phyloP scores from a whole-genome alignment of 2,329 filamentous ascomycete species.

The Fusarium sp. region DNA sequence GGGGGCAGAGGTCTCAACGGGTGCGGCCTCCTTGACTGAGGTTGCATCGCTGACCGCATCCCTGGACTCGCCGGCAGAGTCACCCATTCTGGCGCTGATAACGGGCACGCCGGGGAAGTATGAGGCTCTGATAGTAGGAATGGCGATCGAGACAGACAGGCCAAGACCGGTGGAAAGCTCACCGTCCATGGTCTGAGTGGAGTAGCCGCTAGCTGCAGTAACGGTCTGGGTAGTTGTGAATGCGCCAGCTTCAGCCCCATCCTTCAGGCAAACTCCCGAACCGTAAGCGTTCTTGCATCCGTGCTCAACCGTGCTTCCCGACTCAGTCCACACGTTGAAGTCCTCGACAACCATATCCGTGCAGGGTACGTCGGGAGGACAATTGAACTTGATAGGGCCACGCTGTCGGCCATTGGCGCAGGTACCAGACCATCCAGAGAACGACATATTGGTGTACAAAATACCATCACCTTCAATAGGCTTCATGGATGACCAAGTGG shows the following conservation, averaged over 20 bases:
- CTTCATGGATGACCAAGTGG: slow-evolving; percentile 34
- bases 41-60: background rate
- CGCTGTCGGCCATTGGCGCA: slow-evolving; percentile 32
- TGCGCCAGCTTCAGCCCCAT: slow-evolving; percentile 11
- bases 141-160: slow-evolving; percentile 25
- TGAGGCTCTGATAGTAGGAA: slow-evolving; percentile 24
- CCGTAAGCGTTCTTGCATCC: slow-evolving; percentile 37
- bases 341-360: slow-evolving; percentile 34
- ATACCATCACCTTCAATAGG: slow-evolving; percentile 25
- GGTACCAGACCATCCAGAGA: slow-evolving; percentile 37
- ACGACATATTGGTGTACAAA: slow-evolving; percentile 36
- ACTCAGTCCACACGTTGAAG: slow-evolving; percentile 31
- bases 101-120: slow-evolving; percentile 34
- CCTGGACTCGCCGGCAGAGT: background rate
- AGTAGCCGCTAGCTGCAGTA: slow-evolving; percentile 9
- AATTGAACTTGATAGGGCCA: slow-evolving; percentile 40
- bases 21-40: background rate
- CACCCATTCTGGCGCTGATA: slow-evolving; percentile 26
- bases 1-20: background rate
- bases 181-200: slow-evolving; percentile 28
- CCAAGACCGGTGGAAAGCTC: slow-evolving; percentile 30
- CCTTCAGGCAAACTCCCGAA: slow-evolving; percentile 25
- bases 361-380: slow-evolving; percentile 29
- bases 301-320: slow-evolving; percentile 25
- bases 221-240: slow-evolving; percentile 34